phyloP scores from a whole-genome alignment of 2,329 filamentous ascomycete genomes.

The Sporothrix humicola region DNA sequence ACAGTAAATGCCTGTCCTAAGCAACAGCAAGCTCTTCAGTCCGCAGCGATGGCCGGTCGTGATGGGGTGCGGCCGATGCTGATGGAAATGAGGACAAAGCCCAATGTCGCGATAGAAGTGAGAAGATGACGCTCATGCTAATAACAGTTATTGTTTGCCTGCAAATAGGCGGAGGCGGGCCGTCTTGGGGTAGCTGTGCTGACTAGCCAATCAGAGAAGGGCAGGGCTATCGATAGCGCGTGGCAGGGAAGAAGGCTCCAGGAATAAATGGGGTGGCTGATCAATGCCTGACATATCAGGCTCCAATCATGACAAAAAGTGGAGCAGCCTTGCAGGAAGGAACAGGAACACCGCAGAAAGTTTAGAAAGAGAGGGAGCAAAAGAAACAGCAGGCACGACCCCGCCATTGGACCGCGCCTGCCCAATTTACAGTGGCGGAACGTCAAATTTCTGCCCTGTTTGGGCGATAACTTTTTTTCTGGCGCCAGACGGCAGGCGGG shows the following conservation, averaged over 20 bases:
- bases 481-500: neutral
- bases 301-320: neutral
- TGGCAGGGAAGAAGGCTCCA: conserved; percentile 20
- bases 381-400: neutral
- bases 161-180: conserved; percentile 13
- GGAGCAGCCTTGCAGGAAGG: neutral
- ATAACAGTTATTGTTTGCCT: conserved; percentile 2
- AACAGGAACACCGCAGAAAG: conserved; percentile 1
- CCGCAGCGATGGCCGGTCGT: neutral
- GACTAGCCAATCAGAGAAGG: conserved; percentile 18
- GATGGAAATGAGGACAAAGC: neutral
- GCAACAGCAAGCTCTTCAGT: too few relatives aligned
- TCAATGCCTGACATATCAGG: conserved; percentile 33
- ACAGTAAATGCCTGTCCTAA: too few relatives aligned
- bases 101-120: conserved; percentile 16
- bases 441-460: conserved; percentile 15
- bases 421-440: conserved; percentile 25
- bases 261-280: conserved; percentile 16
- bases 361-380: neutral
- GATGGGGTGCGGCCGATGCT: neutral
- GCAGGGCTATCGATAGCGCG: neutral
- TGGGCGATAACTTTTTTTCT: neutral
- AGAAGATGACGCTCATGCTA: neutral
- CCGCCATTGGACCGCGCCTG: conserved; percentile 25
- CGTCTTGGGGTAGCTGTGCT: conserved; percentile 27